These are phyloP conservation scores for Claviceps monticola DNA, from an alignment of 2,329 filamentous ascomycete genomes.

Conservation along the genomic window DNA sequence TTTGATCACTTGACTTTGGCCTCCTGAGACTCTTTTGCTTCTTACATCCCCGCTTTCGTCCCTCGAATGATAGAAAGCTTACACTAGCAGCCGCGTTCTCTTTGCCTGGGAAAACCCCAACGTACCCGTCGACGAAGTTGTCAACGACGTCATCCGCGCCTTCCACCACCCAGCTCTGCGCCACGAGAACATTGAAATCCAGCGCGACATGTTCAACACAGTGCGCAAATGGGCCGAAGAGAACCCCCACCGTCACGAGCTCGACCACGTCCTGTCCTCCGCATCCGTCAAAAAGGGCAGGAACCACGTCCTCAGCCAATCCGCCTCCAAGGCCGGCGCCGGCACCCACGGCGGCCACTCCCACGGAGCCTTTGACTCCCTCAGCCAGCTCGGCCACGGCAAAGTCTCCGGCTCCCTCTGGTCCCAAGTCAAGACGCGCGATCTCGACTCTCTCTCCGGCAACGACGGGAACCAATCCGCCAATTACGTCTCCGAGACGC, in stretches of 20 bases:
- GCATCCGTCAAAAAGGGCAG: constrained; percentile 70
- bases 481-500: constrained; percentile 25
- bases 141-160: constrained; percentile 64
- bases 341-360: constrained; percentile 18
- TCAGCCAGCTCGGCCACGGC: constrained; percentile 36
- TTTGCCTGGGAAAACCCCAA: constrained; percentile 87
- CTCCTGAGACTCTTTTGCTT: neutral
- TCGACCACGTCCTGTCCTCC: constrained; percentile 66
- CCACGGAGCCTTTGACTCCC: constrained; percentile 30
- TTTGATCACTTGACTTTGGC: neutral
- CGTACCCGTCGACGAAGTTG: constrained; percentile 69
- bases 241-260: constrained; percentile 48
- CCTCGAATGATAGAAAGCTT: neutral
- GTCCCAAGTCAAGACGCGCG: constrained; percentile 45
- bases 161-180: constrained; percentile 87
- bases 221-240: constrained; percentile 70
- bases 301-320: constrained; percentile 51
- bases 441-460: constrained; percentile 41
- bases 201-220: constrained; percentile 76
- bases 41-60: neutral
- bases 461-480: constrained; percentile 25
- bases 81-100: constrained; percentile 45
- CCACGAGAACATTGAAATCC: constrained; percentile 62
- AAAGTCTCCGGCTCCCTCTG: constrained; percentile 46
- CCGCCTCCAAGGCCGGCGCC: constrained; percentile 16